Evolutionary conservation across 2,329 filamentous ascomycete genomes (phyloP), one percentile per base, ranked within the genome.

Genomic region (Penicillium crustosum): DNA sequence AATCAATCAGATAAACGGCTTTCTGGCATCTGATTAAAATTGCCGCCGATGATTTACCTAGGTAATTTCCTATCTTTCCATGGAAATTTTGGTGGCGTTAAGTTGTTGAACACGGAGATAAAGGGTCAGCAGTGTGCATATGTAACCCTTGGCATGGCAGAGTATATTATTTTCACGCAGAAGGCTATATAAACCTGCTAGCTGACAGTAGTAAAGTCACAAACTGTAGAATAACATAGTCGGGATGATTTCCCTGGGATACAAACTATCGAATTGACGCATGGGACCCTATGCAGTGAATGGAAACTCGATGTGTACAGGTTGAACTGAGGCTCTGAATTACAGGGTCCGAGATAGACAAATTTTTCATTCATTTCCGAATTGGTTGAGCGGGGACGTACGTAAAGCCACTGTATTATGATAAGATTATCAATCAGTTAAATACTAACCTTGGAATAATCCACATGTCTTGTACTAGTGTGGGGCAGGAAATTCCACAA

Each of bases 1-100:
- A 52, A 52, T 52, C 49, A 52, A 52, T 52, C 49, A 52, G 49
- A 52, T 52, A 52, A 52, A 15, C 1, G 2, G 5, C 12, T 33
- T 12, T 25, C 9, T 15, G 2, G 6, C 36, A 49, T 38, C 31
- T 27, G 15, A 49, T 49, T 49, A 3, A 49, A 49, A 19, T 38
- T 36, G 38, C 10, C 2, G 17, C 15, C 31, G 10, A 36, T 13
- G 1, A 49, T 49, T 10, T 9, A 49, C 23, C 5, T 6, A 27
- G 17, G n/a, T n/a, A n/a, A n/a, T 38, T 27, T 9, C 10, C 47
- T 33, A 36, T n/a, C 19, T 36, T 49, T 15, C 19, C 33, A 38
- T 19, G 7, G 17, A 27, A 15, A 15, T 12, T 49, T 38, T 10
- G 47, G 23, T 49, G 12, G 33, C 33, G 47, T 17, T 27, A 15